These are phyloP conservation scores for Sarocladiaceae sp. DNA, from an alignment of 2,329 filamentous ascomycete genomes.

Conservation along the genomic window DNA sequence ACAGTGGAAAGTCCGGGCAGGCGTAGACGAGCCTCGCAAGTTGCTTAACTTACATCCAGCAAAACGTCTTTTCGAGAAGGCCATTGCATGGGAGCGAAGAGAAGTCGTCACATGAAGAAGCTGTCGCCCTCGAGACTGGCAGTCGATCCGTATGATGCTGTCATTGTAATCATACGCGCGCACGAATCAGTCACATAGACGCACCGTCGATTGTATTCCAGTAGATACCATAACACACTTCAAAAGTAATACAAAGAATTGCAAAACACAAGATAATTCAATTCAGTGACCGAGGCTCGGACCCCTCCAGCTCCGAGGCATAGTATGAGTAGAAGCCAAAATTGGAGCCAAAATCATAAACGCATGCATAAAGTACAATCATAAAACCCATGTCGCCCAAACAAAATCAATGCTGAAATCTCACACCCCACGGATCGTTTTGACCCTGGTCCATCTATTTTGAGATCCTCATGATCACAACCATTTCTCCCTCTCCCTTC, in stretches of 20 bases:
- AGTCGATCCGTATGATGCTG: background rate
- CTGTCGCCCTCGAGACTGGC: too few species aligned
- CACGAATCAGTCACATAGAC: too few species aligned
- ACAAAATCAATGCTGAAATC: constrained; percentile 11
- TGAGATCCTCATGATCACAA: background rate
- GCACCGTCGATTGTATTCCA: too few species aligned
- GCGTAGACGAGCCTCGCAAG: too few species aligned
- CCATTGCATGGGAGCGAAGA: too few species aligned
- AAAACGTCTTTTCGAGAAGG: too few species aligned
- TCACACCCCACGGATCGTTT: background rate
- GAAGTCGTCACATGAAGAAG: too few species aligned
- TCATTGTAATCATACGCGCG: background rate
- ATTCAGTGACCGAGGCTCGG: background rate
- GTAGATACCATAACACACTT: background rate
- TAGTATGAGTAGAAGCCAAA: background rate
- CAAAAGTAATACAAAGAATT: background rate
- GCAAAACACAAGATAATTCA: background rate
- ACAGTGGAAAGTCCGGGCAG: too few species aligned
- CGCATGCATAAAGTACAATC: background rate
- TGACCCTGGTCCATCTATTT: background rate
- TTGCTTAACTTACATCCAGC: too few species aligned
- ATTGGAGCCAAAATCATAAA: constrained; percentile 9
- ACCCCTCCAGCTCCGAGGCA: constrained; percentile 1
- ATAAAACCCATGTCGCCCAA: background rate
- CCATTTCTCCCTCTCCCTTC: constrained; percentile 20